These are phyloP conservation scores for Auricularia cornea DNA, from an alignment of 768 basidiomycete genomes.

Conservation along the genomic window DNA sequence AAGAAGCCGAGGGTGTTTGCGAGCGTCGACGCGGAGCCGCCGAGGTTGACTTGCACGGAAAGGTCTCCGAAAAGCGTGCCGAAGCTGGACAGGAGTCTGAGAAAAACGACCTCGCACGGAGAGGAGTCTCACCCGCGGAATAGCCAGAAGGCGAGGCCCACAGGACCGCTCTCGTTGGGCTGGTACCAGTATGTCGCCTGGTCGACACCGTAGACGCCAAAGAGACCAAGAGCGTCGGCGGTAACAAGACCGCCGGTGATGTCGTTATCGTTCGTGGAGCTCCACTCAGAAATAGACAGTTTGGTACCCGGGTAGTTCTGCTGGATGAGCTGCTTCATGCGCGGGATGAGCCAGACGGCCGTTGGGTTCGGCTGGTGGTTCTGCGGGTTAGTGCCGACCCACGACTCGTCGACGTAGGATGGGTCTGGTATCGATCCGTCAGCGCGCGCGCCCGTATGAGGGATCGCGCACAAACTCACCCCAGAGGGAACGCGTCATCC, in stretches of 20 bases:
- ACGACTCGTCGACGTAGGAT: constrained; percentile 47
- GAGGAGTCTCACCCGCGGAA: constrained; percentile 37
- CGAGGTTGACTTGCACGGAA: constrained; percentile 38
- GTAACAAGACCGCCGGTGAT: constrained; percentile 46
- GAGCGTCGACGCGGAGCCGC: constrained; percentile 26
- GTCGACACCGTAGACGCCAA: constrained; percentile 41
- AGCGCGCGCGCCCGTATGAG: background rate
- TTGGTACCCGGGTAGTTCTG: constrained; percentile 47
- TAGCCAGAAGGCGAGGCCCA: constrained; percentile 48
- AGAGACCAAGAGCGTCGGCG: constrained; percentile 45
- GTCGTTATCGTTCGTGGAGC: constrained; percentile 39
- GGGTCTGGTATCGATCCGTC: constrained; percentile 17
- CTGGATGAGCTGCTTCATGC: constrained; percentile 41
- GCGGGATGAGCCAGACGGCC: constrained; percentile 38
- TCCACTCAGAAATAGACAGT: constrained; percentile 46
- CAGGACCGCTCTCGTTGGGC: constrained; percentile 38
- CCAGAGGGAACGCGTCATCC: constrained; percentile 46
- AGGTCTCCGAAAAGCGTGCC: constrained; percentile 38
- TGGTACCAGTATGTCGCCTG: constrained; percentile 39
- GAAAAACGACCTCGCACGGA: background rate
- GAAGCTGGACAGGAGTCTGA: constrained; percentile 22
- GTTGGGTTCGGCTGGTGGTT: constrained; percentile 41
- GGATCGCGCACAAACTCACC: constrained; percentile 13
- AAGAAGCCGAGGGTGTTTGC: constrained; percentile 36
- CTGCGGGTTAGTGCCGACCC: constrained; percentile 36